phyloP scores from a whole-genome alignment of 2,329 filamentous ascomycete species.

The Sarocladium strictum region DNA sequence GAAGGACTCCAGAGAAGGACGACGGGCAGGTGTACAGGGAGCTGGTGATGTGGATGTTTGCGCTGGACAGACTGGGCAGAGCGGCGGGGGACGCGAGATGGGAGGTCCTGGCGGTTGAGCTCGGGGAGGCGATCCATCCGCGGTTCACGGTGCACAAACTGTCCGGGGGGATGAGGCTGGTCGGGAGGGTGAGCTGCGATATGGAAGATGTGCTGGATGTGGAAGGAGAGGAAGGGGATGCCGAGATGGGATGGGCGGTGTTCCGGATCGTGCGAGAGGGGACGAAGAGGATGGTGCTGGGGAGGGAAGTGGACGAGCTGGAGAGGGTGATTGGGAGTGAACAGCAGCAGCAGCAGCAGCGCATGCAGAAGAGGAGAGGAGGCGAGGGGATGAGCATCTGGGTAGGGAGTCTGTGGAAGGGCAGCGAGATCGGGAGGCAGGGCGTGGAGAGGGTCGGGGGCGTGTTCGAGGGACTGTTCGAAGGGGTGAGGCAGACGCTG shows the following conservation, averaged over 20 bases:
- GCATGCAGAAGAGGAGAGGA: slow-evolving; percentile 41
- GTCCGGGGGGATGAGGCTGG: slow-evolving; percentile 28
- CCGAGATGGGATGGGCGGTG: slow-evolving; percentile 46
- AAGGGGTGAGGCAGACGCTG: slow-evolving; percentile 15
- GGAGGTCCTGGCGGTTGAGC: slow-evolving; percentile 43
- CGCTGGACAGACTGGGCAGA: slow-evolving; percentile 46
- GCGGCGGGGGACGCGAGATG: slow-evolving; percentile 32
- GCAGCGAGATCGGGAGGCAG: slow-evolving; percentile 24
- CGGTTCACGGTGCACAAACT: slow-evolving; percentile 35
- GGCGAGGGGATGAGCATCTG: slow-evolving; percentile 49
- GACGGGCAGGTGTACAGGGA: slow-evolving; percentile 60
- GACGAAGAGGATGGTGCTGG: slow-evolving; percentile 26
- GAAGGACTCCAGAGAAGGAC: slow-evolving; percentile 46
- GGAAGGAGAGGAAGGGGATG: slow-evolving; percentile 50
- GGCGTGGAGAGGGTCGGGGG: slow-evolving; percentile 21
- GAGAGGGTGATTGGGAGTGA: slow-evolving; percentile 35
- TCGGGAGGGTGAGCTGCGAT: slow-evolving; percentile 51
- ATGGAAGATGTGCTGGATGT: slow-evolving; percentile 39
- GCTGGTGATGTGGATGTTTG: slow-evolving; percentile 58
- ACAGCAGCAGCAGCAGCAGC: slow-evolving; percentile 38
- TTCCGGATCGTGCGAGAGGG: slow-evolving; percentile 31
- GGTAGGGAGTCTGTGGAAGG: slow-evolving; percentile 44
- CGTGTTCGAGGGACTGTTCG: slow-evolving; percentile 18
- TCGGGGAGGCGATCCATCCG: slow-evolving; percentile 47
- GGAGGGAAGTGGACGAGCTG: slow-evolving; percentile 47